phyloP scores from a whole-genome alignment of 1,284 basidiomycete species.

The Malassezia japonica region DNA sequence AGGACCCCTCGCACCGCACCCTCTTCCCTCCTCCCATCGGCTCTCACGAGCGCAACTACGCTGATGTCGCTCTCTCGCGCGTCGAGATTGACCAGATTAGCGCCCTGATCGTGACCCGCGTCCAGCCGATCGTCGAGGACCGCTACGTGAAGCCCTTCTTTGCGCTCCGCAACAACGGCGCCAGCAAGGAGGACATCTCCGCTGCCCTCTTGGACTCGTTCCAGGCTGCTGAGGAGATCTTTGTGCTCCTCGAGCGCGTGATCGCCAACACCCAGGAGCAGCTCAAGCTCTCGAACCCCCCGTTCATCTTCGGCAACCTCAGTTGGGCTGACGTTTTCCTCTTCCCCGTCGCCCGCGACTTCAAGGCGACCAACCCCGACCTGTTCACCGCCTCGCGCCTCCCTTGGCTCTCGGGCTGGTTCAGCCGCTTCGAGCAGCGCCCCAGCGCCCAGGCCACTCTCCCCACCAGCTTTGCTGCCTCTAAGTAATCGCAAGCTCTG shows the following conservation, averaged over 20 bases:
- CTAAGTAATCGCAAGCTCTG: too few species aligned
- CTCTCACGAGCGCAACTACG: neutral
- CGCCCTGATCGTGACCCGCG: neutral
- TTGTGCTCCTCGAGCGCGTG: constrained; percentile 9
- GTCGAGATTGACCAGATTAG: constrained; percentile 5
- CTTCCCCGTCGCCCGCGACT: constrained; percentile 18
- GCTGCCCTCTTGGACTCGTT: constrained; percentile 3
- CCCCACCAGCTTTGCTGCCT: constrained; percentile 4
- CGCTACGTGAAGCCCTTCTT: constrained; percentile 17
- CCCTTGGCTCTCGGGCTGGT: constrained; percentile 11
- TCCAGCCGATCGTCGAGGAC: constrained; percentile 9
- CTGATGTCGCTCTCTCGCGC: constrained; percentile 3
- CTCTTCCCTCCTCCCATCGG: constrained; percentile 5
- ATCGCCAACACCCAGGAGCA: constrained; percentile 4
- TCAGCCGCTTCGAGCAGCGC: constrained; percentile 8
- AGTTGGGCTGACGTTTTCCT: constrained; percentile 13
- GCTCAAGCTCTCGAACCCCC: neutral
- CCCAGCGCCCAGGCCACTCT: constrained; percentile 8
- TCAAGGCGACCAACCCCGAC: constrained; percentile 7
- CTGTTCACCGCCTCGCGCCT: constrained; percentile 1
- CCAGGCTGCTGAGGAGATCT: neutral
- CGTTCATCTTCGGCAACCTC: constrained; percentile 6
- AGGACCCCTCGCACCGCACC: neutral
- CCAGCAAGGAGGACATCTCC: constrained; percentile 7
- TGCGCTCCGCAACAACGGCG: constrained; percentile 17